Percentiles rank a stretch among this genome's conserved stretches.
Evolutionary conservation across 805 yeast species (phyloP).

Genomic region (Candida ficus): DNA sequence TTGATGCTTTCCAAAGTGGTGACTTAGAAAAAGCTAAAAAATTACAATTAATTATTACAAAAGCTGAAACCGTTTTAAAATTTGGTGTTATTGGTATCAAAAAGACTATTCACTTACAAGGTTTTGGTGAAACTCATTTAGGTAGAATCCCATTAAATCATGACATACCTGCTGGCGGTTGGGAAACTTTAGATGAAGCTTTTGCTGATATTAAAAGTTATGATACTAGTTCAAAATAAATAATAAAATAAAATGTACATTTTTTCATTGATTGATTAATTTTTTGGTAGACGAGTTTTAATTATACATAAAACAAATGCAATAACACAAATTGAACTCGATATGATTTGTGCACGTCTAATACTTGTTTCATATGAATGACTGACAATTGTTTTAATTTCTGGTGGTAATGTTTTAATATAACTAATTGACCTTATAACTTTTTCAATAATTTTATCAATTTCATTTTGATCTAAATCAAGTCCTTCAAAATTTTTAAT

Average conservation of each 20-base stretch:
- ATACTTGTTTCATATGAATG: conserved; percentile 13
- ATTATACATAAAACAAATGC: conserved; percentile 9
- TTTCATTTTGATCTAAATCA: conserved; percentile 4
- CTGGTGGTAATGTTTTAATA: conserved; percentile 12
- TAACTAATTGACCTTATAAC: conserved; percentile 15
- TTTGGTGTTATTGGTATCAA: conserved; percentile 45
- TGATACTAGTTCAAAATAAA: conserved; percentile 13
- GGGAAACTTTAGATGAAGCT: conserved; percentile 22
- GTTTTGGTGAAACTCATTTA: conserved; percentile 39
- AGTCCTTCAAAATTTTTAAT: conserved; percentile 10
- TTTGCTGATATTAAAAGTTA: conserved; percentile 11
- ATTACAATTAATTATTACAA: conserved; percentile 37
- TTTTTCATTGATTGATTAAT: too few species aligned
- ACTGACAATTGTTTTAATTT: conserved; percentile 6
- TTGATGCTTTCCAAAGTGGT: conserved; percentile 34
- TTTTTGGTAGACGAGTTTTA: conserved; percentile 2
- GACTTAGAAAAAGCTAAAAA: conserved; percentile 36
- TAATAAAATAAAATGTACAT: background rate
- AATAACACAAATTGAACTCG: conserved; percentile 7
- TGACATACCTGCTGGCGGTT: conserved; percentile 28
- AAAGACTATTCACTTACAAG: conserved; percentile 33
- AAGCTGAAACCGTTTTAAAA: conserved; percentile 35
- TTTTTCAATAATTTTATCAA: conserved; percentile 9
- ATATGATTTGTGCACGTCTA: conserved; percentile 13
- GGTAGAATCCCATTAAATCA: conserved; percentile 45